Percentiles rank a stretch among this genome's conserved stretches.
Evolutionary conservation across 164 flowering plant genomes (phyloP).

Genomic region (Tetracentron sinense): DNA sequence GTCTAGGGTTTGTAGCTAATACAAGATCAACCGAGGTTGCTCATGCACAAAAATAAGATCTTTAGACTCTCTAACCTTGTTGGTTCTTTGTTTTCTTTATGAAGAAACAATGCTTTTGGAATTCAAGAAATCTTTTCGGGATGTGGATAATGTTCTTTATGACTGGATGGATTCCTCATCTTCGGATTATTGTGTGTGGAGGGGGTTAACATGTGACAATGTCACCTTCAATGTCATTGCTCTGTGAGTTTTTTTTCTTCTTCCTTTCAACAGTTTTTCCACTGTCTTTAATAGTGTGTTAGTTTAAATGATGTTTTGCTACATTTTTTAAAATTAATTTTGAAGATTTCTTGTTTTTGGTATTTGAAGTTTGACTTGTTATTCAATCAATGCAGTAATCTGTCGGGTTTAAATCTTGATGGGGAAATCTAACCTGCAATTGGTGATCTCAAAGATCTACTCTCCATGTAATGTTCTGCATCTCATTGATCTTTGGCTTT

Average conservation of each 20-base stretch:
- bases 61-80: neutral
- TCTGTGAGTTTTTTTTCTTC: slow-evolving; percentile 69
- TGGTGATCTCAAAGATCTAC: slow-evolving; percentile 56
- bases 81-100: slow-evolving; percentile 6
- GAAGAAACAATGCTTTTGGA: slow-evolving; percentile 70
- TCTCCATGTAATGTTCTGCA: slow-evolving; percentile 37
- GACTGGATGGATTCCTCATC: slow-evolving; percentile 85
- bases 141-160: slow-evolving; percentile 77
- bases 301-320: too few species aligned
- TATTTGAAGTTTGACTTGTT: neutral
- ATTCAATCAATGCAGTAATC: slow-evolving; percentile 49
- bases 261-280: neutral
- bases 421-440: slow-evolving; percentile 86
- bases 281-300: too few species aligned
- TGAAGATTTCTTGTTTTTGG: neutral
- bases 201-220: slow-evolving; percentile 90
- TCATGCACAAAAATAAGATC: too few species aligned
- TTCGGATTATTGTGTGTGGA: slow-evolving; percentile 88
- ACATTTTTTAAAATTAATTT: too few species aligned
- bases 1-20: too few species aligned
- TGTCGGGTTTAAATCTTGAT: slow-evolving; percentile 78
- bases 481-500: neutral
- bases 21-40: too few species aligned
- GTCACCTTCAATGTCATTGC: slow-evolving; percentile 76
- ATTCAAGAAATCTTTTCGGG: slow-evolving; percentile 82